Conservation (phyloP, 2,329 filamentous ascomycete species). For the Trichoderma arundinaceum region DNA sequence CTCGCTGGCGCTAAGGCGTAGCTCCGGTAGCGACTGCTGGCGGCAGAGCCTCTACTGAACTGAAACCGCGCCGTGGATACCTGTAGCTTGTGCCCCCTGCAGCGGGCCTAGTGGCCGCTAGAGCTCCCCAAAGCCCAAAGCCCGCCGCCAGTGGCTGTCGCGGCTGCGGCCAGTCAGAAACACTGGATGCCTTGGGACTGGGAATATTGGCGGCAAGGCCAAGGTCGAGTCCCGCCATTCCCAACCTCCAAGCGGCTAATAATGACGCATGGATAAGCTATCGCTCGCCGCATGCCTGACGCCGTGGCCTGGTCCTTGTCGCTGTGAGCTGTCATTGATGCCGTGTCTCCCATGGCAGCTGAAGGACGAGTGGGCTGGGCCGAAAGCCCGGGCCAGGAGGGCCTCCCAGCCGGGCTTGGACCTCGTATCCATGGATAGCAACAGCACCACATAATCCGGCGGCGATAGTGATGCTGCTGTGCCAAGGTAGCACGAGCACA, state of each 20-base stretch:
- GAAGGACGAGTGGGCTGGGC: slow-evolving; percentile 12
- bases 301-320: slow-evolving; percentile 15
- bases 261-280: slow-evolving; percentile 31
- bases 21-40: too few species aligned
- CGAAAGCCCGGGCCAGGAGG: slow-evolving; percentile 4
- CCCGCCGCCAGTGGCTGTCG: slow-evolving; percentile 3
- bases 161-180: slow-evolving; percentile 18
- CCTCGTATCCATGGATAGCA: slow-evolving; percentile 32
- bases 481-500: not conserved
- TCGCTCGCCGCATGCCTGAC: slow-evolving; percentile 2
- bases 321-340: slow-evolving; percentile 30
- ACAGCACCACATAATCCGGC: slow-evolving; percentile 10
- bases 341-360: slow-evolving; percentile 23
- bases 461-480: not conserved
- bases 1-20: slow-evolving; percentile 5
- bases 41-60: slow-evolving; percentile 14
- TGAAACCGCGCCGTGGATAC: slow-evolving; percentile 6
- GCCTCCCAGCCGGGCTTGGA: too few species aligned
- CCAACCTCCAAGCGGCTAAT: slow-evolving; percentile 23
- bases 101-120: slow-evolving; percentile 22
- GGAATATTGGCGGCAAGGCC: slow-evolving; percentile 18
- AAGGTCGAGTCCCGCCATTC: slow-evolving; percentile 1
- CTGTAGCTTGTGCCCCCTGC: slow-evolving; percentile 4
- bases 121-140: slow-evolving; percentile 1
- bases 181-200: not conserved